Conservation (phyloP, 2,329 filamentous ascomycete genomes). For the Diaporthe nobilis region DNA sequence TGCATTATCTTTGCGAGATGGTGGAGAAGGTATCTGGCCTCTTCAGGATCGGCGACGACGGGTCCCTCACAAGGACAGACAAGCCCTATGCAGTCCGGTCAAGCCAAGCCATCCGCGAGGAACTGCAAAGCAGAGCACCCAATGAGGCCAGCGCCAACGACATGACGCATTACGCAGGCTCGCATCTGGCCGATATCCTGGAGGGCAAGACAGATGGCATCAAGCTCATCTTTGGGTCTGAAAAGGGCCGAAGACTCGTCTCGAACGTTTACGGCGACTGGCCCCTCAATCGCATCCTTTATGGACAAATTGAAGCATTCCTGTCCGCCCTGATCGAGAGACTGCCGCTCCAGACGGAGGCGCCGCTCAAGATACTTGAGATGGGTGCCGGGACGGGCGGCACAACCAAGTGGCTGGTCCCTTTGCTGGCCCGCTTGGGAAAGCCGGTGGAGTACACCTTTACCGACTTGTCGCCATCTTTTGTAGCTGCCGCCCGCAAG, state of each 20-base stretch:
- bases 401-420: constrained; percentile 43
- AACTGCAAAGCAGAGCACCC: constrained; percentile 47
- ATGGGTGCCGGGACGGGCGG: constrained; percentile 42
- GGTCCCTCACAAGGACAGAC: constrained; percentile 48
- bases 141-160: constrained; percentile 48
- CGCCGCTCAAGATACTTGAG: constrained; percentile 50
- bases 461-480: constrained; percentile 53
- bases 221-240: too few relatives aligned
- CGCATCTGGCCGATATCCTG: too few relatives aligned
- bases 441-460: constrained; percentile 55
- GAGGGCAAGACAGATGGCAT: too few relatives aligned
- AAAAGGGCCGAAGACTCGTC: too few relatives aligned
- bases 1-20: constrained; percentile 52
- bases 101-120: constrained; percentile 47
- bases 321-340: too few relatives aligned
- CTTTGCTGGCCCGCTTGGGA: constrained; percentile 46
- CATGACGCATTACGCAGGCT: constrained; percentile 39
- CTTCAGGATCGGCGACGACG: neutral
- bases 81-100: constrained; percentile 44
- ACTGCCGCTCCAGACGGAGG: too few relatives aligned
- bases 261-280: too few relatives aligned
- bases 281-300: too few relatives aligned
- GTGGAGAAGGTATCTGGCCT: constrained; percentile 51
- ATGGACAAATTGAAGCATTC: too few relatives aligned
- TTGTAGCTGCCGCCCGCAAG: constrained; percentile 50